Conservation (phyloP, 106 monocot genomes). For the Acanthochlamys bracteata region DNA sequence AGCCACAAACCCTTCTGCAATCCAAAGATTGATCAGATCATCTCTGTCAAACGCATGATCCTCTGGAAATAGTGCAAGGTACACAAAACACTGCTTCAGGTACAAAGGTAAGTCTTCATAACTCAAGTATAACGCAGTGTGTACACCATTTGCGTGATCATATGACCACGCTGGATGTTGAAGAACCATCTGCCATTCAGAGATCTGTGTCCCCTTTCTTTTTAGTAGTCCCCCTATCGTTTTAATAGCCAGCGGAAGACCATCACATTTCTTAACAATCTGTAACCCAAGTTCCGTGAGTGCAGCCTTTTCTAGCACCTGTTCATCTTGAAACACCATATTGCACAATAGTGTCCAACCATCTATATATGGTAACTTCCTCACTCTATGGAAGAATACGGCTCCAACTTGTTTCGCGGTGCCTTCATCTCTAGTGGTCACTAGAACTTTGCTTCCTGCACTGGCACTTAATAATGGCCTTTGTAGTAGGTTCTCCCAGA, state of each 20-base stretch:
- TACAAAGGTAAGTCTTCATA: constrained; percentile 25
- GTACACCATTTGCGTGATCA: constrained; percentile 3
- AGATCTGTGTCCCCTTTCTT: neutral
- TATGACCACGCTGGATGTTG: constrained; percentile 16
- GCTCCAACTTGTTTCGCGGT: constrained; percentile 23
- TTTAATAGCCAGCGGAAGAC: constrained; percentile 22
- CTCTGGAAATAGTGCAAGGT: constrained; percentile 23
- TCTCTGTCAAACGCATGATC: neutral
- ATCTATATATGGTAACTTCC: constrained; percentile 13
- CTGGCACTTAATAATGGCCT: constrained; percentile 13
- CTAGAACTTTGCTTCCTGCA: constrained; percentile 18
- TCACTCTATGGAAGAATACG: constrained; percentile 15
- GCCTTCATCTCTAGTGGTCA: constrained; percentile 29
- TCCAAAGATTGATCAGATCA: constrained; percentile 21
- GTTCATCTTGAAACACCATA: neutral
- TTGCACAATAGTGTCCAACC: constrained; percentile 7
- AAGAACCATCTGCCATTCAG: constrained; percentile 15
- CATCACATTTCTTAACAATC: constrained; percentile 8
- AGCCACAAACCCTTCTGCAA: constrained; percentile 27
- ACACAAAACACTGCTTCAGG: constrained; percentile 37
- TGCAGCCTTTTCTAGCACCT: neutral
- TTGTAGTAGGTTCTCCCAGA: constrained; percentile 34
- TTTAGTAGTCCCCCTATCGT: constrained; percentile 3
- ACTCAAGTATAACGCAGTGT: constrained; percentile 16
- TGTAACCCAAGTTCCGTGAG: neutral